Conservation (phyloP, 2,329 filamentous ascomycete species). For the Trichophyton equinum region DNA sequence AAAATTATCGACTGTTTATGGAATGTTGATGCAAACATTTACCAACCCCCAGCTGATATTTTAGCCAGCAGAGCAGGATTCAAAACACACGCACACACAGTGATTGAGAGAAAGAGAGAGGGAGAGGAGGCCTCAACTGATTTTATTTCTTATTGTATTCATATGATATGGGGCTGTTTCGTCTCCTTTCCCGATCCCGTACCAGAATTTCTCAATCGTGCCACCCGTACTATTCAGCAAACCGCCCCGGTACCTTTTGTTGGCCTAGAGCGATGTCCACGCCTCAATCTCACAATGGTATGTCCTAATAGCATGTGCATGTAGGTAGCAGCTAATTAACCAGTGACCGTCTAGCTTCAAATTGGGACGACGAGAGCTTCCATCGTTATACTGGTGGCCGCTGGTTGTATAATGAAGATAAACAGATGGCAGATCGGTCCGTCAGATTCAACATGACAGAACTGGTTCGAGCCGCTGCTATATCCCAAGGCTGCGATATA, state of each 20-base stretch:
- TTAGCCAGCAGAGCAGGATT: no score
- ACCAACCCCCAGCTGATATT: no score
- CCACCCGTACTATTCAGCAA: not conserved
- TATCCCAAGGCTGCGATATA: not conserved
- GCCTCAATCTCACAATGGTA: not conserved
- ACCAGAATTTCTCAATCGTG: not conserved
- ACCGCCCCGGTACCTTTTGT: not conserved
- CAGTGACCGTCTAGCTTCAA: not conserved
- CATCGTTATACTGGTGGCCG: no score
- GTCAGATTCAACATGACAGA: conserved; percentile 5
- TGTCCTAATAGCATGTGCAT: not conserved
- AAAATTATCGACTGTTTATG: no score
- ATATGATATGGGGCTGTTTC: not conserved
- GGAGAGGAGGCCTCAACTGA: no score
- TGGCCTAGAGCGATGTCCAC: not conserved
- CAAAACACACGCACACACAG: no score
- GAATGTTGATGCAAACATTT: no score
- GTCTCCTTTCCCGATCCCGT: not conserved
- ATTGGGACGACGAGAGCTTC: no score
- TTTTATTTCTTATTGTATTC: no score
- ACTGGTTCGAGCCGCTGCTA: not conserved
- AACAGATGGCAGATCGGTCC: conserved; percentile 5
- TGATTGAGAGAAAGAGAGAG: no score
- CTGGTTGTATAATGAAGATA: no score
- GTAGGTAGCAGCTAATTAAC: not conserved